Conservation (phyloP, 768 basidiomycete species). For the Phylloporus arenicola region DNA sequence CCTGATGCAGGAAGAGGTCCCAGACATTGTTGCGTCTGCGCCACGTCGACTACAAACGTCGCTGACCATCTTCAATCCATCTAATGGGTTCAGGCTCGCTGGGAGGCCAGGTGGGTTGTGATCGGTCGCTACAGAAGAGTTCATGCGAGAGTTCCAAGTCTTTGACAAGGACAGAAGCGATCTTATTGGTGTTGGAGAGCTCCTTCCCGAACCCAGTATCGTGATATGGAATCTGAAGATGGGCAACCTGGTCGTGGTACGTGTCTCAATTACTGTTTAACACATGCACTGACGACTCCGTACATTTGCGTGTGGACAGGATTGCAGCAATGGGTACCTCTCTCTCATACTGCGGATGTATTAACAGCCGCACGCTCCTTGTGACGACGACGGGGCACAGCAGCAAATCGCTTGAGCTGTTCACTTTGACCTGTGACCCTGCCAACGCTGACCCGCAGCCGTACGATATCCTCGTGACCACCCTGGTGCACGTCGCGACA, state of each 20-base stretch:
- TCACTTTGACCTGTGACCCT: constrained; percentile 26
- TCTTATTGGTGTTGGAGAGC: too few species aligned
- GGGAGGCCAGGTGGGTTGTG: too few species aligned
- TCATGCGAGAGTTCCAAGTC: too few species aligned
- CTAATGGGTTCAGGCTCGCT: too few species aligned
- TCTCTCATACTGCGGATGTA: constrained; percentile 37
- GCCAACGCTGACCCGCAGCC: too few species aligned
- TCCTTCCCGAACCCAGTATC: constrained; percentile 20
- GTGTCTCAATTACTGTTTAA: constrained; percentile 11
- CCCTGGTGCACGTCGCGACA: constrained; percentile 17
- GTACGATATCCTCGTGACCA: neutral
- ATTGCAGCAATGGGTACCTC: constrained; percentile 18
- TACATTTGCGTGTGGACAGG: constrained; percentile 19
- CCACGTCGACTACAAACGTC: too few species aligned
- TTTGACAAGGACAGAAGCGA: too few species aligned
- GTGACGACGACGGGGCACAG: constrained; percentile 36
- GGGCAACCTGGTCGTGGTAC: constrained; percentile 38
- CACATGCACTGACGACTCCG: neutral
- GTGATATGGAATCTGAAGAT: constrained; percentile 49
- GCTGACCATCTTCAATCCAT: too few species aligned
- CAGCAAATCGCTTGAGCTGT: too few species aligned
- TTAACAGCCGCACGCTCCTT: constrained; percentile 40
- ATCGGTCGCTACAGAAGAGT: too few species aligned
- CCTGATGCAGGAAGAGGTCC: too few species aligned
- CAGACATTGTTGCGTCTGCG: too few species aligned